phyloP scores from a whole-genome alignment of 164 flowering plant species.

The Sextonia rubra region DNA sequence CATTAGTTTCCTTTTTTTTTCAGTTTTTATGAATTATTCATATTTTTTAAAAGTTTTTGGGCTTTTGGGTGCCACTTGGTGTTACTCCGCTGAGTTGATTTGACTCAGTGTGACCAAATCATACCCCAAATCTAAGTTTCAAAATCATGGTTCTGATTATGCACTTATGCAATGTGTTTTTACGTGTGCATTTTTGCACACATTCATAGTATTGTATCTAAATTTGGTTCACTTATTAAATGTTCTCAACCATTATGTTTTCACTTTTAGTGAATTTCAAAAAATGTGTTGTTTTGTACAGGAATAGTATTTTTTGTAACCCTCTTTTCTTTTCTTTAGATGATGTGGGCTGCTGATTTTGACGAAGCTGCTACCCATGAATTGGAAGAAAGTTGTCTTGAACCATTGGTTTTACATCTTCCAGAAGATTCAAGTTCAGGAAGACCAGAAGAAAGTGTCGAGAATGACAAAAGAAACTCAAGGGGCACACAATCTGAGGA shows the following conservation, averaged over 20 bases:
- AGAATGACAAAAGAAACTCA: constrained; percentile 25
- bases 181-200: background rate
- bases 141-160: no score
- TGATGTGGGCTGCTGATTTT: constrained; percentile 99
- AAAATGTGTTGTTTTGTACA: background rate
- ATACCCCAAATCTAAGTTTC: no score
- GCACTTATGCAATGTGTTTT: background rate
- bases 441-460: constrained; percentile 30
- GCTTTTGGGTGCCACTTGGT: no score
- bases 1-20: no score
- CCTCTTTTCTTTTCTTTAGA: constrained; percentile 33
- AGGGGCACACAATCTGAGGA: constrained; percentile 33
- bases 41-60: no score
- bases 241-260: background rate
- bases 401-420: constrained; percentile 50
- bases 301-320: background rate
- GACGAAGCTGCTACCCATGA: constrained; percentile 45
- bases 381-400: constrained; percentile 59
- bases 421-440: constrained; percentile 39
- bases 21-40: no score
- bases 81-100: no score
- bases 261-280: background rate
- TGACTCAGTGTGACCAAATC: no score
- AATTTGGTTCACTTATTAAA: background rate
- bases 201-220: background rate